These are phyloP conservation scores for Zhuliangozyma parablackwelliae DNA, from an alignment of 1,139 yeast species.

Conservation along the genomic window DNA sequence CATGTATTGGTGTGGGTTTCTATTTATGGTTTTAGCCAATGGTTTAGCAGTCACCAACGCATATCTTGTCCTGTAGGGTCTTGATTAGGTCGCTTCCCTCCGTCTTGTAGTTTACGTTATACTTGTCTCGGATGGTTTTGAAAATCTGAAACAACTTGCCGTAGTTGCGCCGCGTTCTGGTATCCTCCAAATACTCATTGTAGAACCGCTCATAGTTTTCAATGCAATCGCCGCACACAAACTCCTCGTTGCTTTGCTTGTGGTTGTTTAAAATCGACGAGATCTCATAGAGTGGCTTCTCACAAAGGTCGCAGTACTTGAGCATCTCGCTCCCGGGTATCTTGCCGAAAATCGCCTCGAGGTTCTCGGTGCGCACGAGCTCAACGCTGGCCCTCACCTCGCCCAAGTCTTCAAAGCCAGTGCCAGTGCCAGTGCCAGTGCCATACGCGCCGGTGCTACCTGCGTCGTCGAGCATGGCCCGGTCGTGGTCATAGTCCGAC, in stretches of 20 bases:
- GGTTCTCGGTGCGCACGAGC: slow-evolving; percentile 17
- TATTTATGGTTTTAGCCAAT: too few species aligned
- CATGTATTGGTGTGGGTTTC: too few species aligned
- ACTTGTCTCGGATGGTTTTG: slow-evolving; percentile 4
- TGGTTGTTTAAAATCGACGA: slow-evolving; percentile 29
- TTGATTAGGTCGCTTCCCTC: not conserved
- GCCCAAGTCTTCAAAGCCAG: not conserved
- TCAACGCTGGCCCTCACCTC: not conserved
- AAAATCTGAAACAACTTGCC: slow-evolving; percentile 4
- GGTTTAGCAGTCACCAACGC: too few species aligned
- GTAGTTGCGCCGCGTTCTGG: not conserved
- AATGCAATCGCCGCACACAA: slow-evolving; percentile 63
- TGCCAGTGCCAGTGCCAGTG: not conserved
- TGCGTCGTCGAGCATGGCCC: not conserved
- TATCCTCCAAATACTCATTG: slow-evolving; percentile 20
- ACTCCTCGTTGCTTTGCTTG: slow-evolving; percentile 34
- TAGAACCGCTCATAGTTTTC: slow-evolving; percentile 52
- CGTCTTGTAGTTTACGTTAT: not conserved
- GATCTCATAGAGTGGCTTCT: slow-evolving; percentile 61
- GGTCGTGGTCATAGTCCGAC: not conserved
- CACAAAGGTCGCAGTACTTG: slow-evolving; percentile 62
- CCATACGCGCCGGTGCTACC: not conserved
- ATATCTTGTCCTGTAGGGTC: too few species aligned
- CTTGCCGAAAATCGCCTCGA: slow-evolving; percentile 39
- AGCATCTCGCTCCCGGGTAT: slow-evolving; percentile 39